A percentile compares a stretch with the other conserved stretches of the same genome.
phyloP scores from a whole-genome alignment of 2,329 filamentous ascomycete species.

The Aspergillaceae sp. region DNA sequence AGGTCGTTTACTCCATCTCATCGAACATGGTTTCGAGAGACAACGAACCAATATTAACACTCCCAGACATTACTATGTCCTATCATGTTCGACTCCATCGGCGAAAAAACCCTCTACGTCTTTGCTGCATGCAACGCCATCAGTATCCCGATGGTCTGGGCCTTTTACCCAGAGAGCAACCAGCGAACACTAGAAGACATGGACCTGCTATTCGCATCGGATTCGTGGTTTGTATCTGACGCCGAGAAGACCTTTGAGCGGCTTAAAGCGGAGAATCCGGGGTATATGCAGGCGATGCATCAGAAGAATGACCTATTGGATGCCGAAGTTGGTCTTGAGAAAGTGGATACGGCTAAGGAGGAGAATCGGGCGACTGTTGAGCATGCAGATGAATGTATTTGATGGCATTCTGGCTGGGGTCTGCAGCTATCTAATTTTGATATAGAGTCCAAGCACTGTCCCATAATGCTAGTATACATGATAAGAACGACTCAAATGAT shows the following conservation, averaged over 20 bases:
- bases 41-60: not conserved
- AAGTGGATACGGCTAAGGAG: constrained; percentile 6
- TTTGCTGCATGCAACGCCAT: constrained; percentile 61
- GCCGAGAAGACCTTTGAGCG: constrained; percentile 56
- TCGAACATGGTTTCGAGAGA: not conserved
- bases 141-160: constrained; percentile 62
- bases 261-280: constrained; percentile 54
- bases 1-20: constrained; percentile 8
- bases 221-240: constrained; percentile 62
- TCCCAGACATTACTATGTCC: constrained; percentile 43
- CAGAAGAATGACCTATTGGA: constrained; percentile 27
- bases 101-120: constrained; percentile 65
- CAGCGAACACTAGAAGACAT: constrained; percentile 68
- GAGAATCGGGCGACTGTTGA: not conserved
- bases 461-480: no score
- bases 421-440: no score
- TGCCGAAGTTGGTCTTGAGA: constrained; percentile 16
- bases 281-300: constrained; percentile 33
- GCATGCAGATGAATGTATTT: not conserved
- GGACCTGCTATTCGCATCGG: constrained; percentile 60
- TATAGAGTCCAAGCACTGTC: no score
- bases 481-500: no score
- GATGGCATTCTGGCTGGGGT: no score
- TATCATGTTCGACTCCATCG: constrained; percentile 55
- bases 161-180: constrained; percentile 64